Evolutionary conservation across 345 rosid species (phyloP), one percentile per base, ranked within the genome.

Genomic region (Mallotus nudiflorus): DNA sequence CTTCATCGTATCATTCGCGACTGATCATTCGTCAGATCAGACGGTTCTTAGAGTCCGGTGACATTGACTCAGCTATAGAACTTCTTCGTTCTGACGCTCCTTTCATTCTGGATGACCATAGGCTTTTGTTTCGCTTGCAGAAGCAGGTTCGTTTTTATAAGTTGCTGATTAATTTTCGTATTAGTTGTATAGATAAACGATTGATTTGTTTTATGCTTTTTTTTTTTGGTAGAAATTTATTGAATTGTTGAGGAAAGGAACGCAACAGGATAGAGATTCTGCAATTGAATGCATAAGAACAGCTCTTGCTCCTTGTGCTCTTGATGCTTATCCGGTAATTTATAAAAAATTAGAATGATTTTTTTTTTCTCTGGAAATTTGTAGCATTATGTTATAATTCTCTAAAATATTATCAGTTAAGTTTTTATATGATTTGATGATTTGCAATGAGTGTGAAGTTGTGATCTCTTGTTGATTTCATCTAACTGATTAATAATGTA

Each of bases 261-360:
- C 88, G 3, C 49, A 68, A 6, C 88, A 91, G 76, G 96, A 78
- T 54, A 83, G 89, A 52, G 78, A 77, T 66, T 82, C 84, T 58
- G 97, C 97, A 15, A 88, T 94, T 79, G 71, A 63, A 68, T 91
- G 91, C 85, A 79, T 86, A 73, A 87, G 97, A 83, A 91, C 84
- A 20, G 82, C 73, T 73, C 91, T 94, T 72, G 97, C 97, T 65
- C 98, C 98, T 5, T 94, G 89, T 84, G 98, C 98, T 69, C 96
- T 94, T 66, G 89, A 91, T 80, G 98, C 97, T 27, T 94, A 94
- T 82, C 97, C 97, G 81, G 97, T 94, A 80, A n/a, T n/a, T n/a
- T n/a, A n/a, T n/a, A n/a, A n/a, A n/a, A n/a, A n/a, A n/a, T n/a
- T n/a, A n/a, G n/a, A n/a, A n/a, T n/a, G n/a, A n/a, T n/a, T n/a